Conservation (phyloP, 2,329 filamentous ascomycete species). For the Colletotrichum tropicale region DNA sequence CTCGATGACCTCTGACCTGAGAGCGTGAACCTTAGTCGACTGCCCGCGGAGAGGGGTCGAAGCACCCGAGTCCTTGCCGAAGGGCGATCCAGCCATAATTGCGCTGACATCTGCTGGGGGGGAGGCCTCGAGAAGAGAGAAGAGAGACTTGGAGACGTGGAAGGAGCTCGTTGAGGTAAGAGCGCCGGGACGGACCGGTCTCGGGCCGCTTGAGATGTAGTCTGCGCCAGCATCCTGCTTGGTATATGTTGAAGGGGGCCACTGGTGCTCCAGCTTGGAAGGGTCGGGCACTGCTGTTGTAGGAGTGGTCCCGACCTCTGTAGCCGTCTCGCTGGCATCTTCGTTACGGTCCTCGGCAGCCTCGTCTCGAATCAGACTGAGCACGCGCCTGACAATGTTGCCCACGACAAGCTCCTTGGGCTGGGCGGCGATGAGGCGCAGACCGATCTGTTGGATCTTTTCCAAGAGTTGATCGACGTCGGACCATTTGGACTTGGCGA, state of each 20-base stretch:
- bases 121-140: conserved; percentile 82
- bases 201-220: conserved; percentile 22
- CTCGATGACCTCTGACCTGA: conserved; percentile 89
- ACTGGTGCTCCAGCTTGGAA: conserved; percentile 31
- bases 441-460: conserved; percentile 79
- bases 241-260: conserved; percentile 33
- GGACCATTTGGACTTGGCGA: conserved; percentile 79
- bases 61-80: conserved; percentile 47
- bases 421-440: conserved; percentile 79
- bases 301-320: conserved; percentile 46
- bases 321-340: conserved; percentile 60
- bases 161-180: conserved; percentile 68
- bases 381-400: conserved; percentile 89
- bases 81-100: conserved; percentile 47
- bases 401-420: conserved; percentile 91
- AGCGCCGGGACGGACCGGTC: conserved; percentile 59
- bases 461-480: conserved; percentile 81
- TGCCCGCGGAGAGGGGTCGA: conserved; percentile 52
- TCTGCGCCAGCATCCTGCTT: conserved; percentile 36
- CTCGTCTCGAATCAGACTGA: conserved; percentile 91
- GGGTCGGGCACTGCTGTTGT: conserved; percentile 41
- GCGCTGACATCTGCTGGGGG: conserved; percentile 49
- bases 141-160: conserved; percentile 76
- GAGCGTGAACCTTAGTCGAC: conserved; percentile 63
- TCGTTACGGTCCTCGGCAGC: conserved; percentile 79